Evolutionary conservation across 768 basidiomycete genomes (phyloP).

Genomic region (Auricularia sp.): DNA sequence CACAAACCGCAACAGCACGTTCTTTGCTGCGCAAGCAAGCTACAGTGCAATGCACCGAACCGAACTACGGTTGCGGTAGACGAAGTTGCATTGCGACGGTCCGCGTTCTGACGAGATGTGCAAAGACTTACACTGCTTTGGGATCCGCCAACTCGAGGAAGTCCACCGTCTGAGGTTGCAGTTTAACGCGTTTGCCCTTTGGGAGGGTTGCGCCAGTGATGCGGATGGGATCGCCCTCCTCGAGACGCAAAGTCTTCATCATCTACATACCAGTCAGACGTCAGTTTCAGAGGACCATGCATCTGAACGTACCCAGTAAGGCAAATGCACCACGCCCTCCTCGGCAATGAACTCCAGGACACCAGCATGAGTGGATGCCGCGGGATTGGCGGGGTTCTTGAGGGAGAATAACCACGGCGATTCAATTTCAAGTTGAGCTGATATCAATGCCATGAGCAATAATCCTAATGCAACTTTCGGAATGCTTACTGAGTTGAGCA

Average conservation of each 20-base stretch:
- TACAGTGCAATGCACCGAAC: too few relatives aligned
- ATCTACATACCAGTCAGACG: conserved; percentile 33
- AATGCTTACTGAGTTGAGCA: conserved; percentile 55
- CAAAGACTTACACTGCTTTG: conserved; percentile 78
- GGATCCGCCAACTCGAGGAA: conserved; percentile 97
- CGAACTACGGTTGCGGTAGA: too few relatives aligned
- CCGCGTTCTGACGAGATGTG: background rate
- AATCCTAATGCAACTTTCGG: too few relatives aligned
- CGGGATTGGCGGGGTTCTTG: conserved; percentile 78
- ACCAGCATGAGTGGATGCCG: conserved; percentile 86
- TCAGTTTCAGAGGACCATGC: background rate
- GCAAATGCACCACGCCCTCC: conserved; percentile 89
- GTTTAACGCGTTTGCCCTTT: conserved; percentile 92
- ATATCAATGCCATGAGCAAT: background rate
- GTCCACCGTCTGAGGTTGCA: conserved; percentile 90
- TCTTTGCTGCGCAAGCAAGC: too few relatives aligned
- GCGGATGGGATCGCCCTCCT: conserved; percentile 91
- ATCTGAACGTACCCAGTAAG: conserved; percentile 62
- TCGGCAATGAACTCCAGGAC: conserved; percentile 98
- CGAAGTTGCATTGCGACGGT: too few relatives aligned
- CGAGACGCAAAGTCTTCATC: conserved; percentile 92
- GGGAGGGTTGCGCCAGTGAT: conserved; percentile 80
- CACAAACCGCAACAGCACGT: too few relatives aligned
- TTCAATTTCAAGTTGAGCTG: conserved; percentile 73
- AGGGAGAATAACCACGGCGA: conserved; percentile 95